These are phyloP conservation scores for Paraphoma chrysanthemicola DNA, from an alignment of 2,329 filamentous ascomycete genomes.

Conservation along the genomic window DNA sequence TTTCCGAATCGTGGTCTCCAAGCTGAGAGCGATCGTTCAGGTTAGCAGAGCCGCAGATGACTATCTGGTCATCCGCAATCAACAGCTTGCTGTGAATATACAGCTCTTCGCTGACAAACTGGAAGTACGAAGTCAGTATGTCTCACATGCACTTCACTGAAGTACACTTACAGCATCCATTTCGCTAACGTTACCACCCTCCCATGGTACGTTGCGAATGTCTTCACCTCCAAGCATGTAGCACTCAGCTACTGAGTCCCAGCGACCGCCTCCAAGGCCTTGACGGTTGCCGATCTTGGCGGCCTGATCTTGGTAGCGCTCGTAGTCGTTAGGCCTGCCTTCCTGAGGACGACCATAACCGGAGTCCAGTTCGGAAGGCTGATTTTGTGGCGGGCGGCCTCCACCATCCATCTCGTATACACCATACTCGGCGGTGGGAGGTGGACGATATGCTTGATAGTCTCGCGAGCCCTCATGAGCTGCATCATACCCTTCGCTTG, in stretches of 20 bases:
- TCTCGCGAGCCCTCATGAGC: conserved; percentile 51
- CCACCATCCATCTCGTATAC: conserved; percentile 42
- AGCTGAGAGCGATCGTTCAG: conserved; percentile 78
- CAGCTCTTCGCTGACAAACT: conserved; percentile 58
- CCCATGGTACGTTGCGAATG: conserved; percentile 70
- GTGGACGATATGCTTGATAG: conserved; percentile 43
- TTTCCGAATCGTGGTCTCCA: conserved; percentile 84
- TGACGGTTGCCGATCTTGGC: conserved; percentile 58
- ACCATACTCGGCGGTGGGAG: conserved; percentile 46
- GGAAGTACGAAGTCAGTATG: not conserved
- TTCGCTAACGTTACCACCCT: conserved; percentile 61
- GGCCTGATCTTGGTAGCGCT: conserved; percentile 76
- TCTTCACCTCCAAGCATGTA: conserved; percentile 82
- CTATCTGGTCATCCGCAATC: conserved; percentile 81
- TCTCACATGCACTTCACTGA: not conserved
- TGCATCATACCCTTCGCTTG: conserved; percentile 69
- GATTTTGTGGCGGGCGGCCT: not conserved
- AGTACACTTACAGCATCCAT: conserved; percentile 60
- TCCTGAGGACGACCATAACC: conserved; percentile 15
- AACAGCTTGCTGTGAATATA: conserved; percentile 74
- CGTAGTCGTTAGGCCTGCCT: conserved; percentile 56
- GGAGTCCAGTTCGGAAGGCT: not conserved
- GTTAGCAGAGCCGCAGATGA: conserved; percentile 80
- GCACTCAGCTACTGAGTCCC: conserved; percentile 79
- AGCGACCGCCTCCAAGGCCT: conserved; percentile 60